Base-by-base conservation (phyloP, 176 grass and related monocot species). In the Pontederia paniculata region DNA sequence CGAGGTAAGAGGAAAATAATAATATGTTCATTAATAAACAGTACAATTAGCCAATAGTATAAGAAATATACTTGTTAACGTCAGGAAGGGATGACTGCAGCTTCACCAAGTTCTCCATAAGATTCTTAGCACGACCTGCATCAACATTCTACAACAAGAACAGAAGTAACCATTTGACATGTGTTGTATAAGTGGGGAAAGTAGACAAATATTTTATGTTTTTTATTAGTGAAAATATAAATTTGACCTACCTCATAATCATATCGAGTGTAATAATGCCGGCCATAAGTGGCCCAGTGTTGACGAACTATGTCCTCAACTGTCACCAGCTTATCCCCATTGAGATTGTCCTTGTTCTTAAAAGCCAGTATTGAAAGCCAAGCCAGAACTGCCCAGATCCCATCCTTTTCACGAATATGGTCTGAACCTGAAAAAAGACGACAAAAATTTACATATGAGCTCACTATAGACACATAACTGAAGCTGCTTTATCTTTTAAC, bases 361-460 rank as follows among this genome's bases (percentile, higher is more conserved):
- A 82, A 91, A 77, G 94, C 87, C 74, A 98, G 70, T 57, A 98
- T 98, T 56, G 94, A 98, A 57, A 98, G 76, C 94, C 94, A 98
- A 71, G 94, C 94, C 60, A 98, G 73, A 72, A 98, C 94, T 69
- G 94, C 94, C 94, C 94, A 98, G 42, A 98, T 98, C 62, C 94
- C 94, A 91, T 98, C 94, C 74, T 98, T 98, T 73, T 98, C 94
- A 21, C 94, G 87, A 77, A 98, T 98, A 70, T 98, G 94, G 60
- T 98, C 94, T 60, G 94, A 98, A 52, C 94, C 94, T 98, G 58
- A 54, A 44, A 20, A 60, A 72, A 66, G 44, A 17, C 62, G 47
- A 64, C 3, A 15, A 15, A 9, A 15, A 9, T 21, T 25, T 64
- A 12, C 8, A 21, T 46, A 10, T 45, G 17, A 42, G 25, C 25